A percentile compares a stretch with the other conserved stretches of the same genome.
Evolutionary conservation across 2,329 filamentous ascomycete species (phyloP).

Genomic region (Pyrenochaeta sp.): DNA sequence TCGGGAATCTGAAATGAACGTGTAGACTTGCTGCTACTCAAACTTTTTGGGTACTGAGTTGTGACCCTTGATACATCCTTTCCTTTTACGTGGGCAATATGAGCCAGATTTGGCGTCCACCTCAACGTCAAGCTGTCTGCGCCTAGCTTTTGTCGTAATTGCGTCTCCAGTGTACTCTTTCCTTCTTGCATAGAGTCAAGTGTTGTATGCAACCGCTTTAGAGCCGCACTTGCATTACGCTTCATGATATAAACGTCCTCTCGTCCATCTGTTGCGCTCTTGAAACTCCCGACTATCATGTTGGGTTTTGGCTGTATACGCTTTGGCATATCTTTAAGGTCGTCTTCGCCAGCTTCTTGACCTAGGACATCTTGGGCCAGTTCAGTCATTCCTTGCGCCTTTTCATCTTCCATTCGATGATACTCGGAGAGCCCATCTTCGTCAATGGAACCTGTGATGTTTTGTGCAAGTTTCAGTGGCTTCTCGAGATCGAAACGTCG

Average conservation of each 20-base stretch:
- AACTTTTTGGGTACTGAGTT: slow-evolving; percentile 56
- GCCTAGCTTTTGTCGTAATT: slow-evolving; percentile 66
- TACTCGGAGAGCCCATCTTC: slow-evolving; percentile 87
- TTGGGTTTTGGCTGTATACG: slow-evolving; percentile 46
- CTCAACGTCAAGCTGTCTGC: slow-evolving; percentile 71
- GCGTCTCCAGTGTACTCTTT: slow-evolving; percentile 66
- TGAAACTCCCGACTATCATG: slow-evolving; percentile 39
- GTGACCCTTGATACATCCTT: slow-evolving; percentile 63
- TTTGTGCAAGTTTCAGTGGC: slow-evolving; percentile 71
- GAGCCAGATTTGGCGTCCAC: slow-evolving; percentile 86
- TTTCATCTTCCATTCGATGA: slow-evolving; percentile 77
- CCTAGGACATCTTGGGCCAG: slow-evolving; percentile 76
- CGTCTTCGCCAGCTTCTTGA: slow-evolving; percentile 68
- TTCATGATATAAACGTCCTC: slow-evolving; percentile 71
- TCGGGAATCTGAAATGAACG: slow-evolving; percentile 82
- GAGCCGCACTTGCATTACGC: slow-evolving; percentile 68
- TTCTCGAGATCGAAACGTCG: slow-evolving; percentile 70
- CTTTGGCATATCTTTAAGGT: slow-evolving; percentile 52
- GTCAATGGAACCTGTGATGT: slow-evolving; percentile 82
- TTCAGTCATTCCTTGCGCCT: slow-evolving; percentile 73
- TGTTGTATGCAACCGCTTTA: slow-evolving; percentile 72
- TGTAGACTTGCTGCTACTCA: slow-evolving; percentile 84
- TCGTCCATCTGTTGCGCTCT: slow-evolving; percentile 45
- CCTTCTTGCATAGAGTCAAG: slow-evolving; percentile 67
- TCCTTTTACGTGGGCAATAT: slow-evolving; percentile 89